A percentile compares a stretch with the other conserved stretches of the same genome.
These are phyloP conservation scores for Microcera coccophila DNA, from an alignment of 2,329 filamentous ascomycete species.

Conservation along the genomic window DNA sequence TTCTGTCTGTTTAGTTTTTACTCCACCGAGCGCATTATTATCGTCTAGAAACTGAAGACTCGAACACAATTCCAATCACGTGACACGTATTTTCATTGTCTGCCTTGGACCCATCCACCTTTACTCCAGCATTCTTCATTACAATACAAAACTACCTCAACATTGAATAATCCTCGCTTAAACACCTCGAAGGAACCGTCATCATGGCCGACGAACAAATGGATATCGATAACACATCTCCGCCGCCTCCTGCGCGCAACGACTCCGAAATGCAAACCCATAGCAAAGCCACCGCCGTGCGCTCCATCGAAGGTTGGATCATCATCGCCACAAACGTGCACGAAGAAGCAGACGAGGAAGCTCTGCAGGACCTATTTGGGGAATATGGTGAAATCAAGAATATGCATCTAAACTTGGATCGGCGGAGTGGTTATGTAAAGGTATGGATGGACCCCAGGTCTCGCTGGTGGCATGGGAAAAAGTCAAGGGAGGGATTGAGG, in stretches of 20 bases:
- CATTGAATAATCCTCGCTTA: neutral
- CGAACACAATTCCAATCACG: too few species aligned
- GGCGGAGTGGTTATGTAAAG: slow-evolving; percentile 83
- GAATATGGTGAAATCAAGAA: slow-evolving; percentile 88
- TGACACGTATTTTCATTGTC: too few species aligned
- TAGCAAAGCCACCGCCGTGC: slow-evolving; percentile 72
- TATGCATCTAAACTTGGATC: slow-evolving; percentile 76
- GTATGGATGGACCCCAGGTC: slow-evolving; percentile 37
- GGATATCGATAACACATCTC: slow-evolving; percentile 48
- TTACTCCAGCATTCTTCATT: too few species aligned
- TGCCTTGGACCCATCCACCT: neutral
- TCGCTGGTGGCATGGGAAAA: neutral
- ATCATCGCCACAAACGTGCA: slow-evolving; percentile 82
- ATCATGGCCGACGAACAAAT: slow-evolving; percentile 55
- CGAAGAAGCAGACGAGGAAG: slow-evolving; percentile 82
- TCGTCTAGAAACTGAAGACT: too few species aligned
- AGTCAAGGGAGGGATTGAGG: slow-evolving; percentile 1
- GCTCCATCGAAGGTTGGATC: slow-evolving; percentile 88
- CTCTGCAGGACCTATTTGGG: slow-evolving; percentile 74
- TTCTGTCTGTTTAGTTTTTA: too few species aligned
- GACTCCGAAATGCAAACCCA: slow-evolving; percentile 67
- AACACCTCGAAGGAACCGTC: neutral
- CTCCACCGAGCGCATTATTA: too few species aligned
- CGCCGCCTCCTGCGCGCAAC: slow-evolving; percentile 43
- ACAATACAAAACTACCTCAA: too few species aligned